Conservation (phyloP, 2,329 filamentous ascomycete species). For the Rhynchosporium graminicola region DNA sequence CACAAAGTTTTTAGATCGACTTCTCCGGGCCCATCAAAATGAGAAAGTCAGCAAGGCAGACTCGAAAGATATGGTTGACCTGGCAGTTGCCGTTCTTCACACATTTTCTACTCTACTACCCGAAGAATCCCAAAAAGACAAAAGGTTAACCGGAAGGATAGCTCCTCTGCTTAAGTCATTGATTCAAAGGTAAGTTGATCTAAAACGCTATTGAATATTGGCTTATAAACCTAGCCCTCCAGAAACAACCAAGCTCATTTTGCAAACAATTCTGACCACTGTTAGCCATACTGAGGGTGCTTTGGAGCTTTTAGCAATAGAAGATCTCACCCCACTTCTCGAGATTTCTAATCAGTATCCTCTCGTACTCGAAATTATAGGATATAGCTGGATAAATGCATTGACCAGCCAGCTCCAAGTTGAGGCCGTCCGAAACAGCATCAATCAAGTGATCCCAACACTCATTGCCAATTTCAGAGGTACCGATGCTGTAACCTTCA, state of each 20-base stretch:
- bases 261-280: conserved; percentile 59
- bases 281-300: conserved; percentile 55
- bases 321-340: conserved; percentile 56
- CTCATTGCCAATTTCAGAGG: conserved; percentile 57
- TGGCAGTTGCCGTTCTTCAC: conserved; percentile 64
- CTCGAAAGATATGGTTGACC: conserved; percentile 60
- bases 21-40: conserved; percentile 56
- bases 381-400: conserved; percentile 58
- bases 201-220: background rate
- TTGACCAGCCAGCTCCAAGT: conserved; percentile 40
- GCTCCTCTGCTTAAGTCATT: conserved; percentile 55
- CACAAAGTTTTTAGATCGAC: conserved; percentile 62
- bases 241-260: conserved; percentile 53
- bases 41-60: conserved; percentile 44
- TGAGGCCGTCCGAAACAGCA: conserved; percentile 42
- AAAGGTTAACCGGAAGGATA: conserved; percentile 54
- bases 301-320: conserved; percentile 48
- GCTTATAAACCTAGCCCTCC: conserved; percentile 46
- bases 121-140: conserved; percentile 46
- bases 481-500: conserved; percentile 60
- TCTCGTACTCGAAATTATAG: conserved; percentile 56
- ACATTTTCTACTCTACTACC: conserved; percentile 61
- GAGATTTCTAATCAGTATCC: conserved; percentile 58
- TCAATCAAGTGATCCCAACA: conserved; percentile 50
- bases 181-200: conserved; percentile 50